phyloP scores from a whole-genome alignment of 306 rosid species.

The Geum urbanum region DNA sequence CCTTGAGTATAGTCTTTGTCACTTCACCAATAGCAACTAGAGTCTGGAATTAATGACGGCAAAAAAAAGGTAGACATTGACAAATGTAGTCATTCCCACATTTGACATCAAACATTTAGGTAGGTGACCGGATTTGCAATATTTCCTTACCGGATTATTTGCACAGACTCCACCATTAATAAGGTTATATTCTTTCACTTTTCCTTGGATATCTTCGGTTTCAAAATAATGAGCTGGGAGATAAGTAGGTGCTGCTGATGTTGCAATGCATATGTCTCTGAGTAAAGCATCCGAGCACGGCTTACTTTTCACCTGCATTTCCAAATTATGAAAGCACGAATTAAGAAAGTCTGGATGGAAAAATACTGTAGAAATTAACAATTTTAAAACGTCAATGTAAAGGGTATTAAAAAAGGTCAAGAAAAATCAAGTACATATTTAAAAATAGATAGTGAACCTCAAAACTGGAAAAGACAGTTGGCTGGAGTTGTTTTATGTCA shows the following conservation, averaged over 20 bases:
- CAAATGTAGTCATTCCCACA: too few species aligned
- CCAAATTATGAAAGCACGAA: background rate
- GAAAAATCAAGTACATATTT: too few species aligned
- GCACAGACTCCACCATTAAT: constrained; percentile 62
- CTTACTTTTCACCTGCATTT: constrained; percentile 31
- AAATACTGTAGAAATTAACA: background rate
- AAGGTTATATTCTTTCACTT: constrained; percentile 39
- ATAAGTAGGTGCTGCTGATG: constrained; percentile 73
- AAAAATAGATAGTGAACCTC: constrained; percentile 13
- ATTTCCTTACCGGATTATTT: constrained; percentile 27
- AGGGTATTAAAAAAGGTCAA: background rate
- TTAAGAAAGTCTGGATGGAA: background rate
- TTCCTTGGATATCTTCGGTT: constrained; percentile 25
- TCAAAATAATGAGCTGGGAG: constrained; percentile 59
- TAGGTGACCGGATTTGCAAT: too few species aligned
- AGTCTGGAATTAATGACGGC: constrained; percentile 27
- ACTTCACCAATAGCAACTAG: constrained; percentile 56
- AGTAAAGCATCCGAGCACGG: constrained; percentile 28
- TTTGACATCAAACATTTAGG: too few species aligned
- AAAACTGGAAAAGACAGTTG: constrained; percentile 48
- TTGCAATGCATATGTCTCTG: constrained; percentile 56
- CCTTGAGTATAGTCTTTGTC: constrained; percentile 31
- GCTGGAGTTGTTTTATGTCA: constrained; percentile 34
- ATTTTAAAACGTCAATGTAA: background rate
- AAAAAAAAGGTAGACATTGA: too few species aligned